Percentiles rank a stretch among this genome's conserved stretches.
Conservation (phyloP, 768 basidiomycete species). For the Leccinum obscurum region DNA sequence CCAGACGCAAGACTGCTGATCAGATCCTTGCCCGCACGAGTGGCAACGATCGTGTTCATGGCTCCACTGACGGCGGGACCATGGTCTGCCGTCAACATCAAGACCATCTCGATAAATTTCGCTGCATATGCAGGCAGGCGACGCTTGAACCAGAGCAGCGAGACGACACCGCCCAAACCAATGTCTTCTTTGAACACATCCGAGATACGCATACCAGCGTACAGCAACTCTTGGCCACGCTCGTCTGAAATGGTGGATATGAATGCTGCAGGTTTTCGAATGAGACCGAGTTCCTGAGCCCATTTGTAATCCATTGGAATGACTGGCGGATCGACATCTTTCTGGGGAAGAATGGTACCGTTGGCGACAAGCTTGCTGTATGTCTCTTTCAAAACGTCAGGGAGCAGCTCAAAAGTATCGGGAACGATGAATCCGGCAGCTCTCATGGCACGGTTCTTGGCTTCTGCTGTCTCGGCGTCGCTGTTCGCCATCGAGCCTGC, state of each 20-base stretch:
- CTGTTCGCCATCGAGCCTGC: slow-evolving; percentile 99
- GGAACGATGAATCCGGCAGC: slow-evolving; percentile 96
- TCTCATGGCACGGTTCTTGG: slow-evolving; percentile 96
- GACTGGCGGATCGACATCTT: slow-evolving; percentile 86
- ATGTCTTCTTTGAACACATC: slow-evolving; percentile 99
- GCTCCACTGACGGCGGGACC: slow-evolving; percentile 97
- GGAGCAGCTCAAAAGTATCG: slow-evolving; percentile 96
- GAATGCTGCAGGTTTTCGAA: slow-evolving; percentile 98
- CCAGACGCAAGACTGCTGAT: slow-evolving; percentile 96
- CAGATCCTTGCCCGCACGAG: slow-evolving; percentile 98
- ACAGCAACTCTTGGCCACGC: slow-evolving; percentile 96
- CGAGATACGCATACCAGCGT: slow-evolving; percentile 98
- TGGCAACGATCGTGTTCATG: slow-evolving; percentile 99
- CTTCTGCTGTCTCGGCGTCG: slow-evolving; percentile 95
- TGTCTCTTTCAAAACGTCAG: slow-evolving; percentile 76
- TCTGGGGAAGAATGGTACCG: slow-evolving; percentile 67
- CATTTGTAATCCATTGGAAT: slow-evolving; percentile 99
- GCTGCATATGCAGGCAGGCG: slow-evolving; percentile 88
- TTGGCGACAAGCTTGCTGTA: slow-evolving; percentile 77
- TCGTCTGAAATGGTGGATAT: slow-evolving; percentile 99
- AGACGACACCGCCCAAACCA: slow-evolving; percentile 95
- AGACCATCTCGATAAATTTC: slow-evolving; percentile 99
- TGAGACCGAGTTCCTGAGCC: slow-evolving; percentile 97
- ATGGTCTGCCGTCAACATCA: slow-evolving; percentile 99
- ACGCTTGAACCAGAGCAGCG: slow-evolving; percentile 97